These are phyloP conservation scores for Sextonia rubra DNA, from an alignment of 164 flowering plant species.

Conservation along the genomic window DNA sequence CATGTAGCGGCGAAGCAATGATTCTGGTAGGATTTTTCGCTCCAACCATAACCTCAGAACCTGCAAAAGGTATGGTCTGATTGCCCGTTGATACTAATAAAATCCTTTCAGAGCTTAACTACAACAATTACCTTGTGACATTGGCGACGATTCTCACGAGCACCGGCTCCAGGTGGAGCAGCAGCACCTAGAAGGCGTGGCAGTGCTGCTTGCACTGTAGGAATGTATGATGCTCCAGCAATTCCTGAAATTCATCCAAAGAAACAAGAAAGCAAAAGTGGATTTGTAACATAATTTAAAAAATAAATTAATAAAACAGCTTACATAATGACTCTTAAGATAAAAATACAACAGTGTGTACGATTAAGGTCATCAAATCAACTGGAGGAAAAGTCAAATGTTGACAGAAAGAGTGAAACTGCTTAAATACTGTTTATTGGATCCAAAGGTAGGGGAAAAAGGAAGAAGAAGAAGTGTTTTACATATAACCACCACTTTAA, in stretches of 20 bases:
- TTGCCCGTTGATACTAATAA: neutral
- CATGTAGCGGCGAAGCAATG: constrained; percentile 69
- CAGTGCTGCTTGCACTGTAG: constrained; percentile 85
- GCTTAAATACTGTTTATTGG: neutral
- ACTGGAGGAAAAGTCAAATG: neutral
- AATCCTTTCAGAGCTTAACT: neutral
- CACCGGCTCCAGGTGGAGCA: constrained; percentile 83
- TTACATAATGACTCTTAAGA: neutral
- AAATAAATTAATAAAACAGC: no score
- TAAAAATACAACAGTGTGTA: neutral
- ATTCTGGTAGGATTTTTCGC: constrained; percentile 88
- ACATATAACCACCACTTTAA: neutral
- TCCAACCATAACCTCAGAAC: constrained; percentile 95
- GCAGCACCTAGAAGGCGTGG: constrained; percentile 94
- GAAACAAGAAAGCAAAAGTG: neutral
- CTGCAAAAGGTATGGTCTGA: constrained; percentile 29
- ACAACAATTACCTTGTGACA: constrained; percentile 66
- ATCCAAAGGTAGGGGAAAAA: neutral
- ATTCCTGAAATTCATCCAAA: constrained; percentile 45
- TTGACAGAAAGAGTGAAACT: neutral
- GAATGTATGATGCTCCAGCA: constrained; percentile 92
- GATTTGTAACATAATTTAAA: neutral
- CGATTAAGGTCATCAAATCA: neutral
- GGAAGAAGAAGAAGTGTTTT: no score
- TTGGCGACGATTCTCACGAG: constrained; percentile 96